phyloP scores from a whole-genome alignment of 805 yeast species.

The Candida namnaoensis region DNA sequence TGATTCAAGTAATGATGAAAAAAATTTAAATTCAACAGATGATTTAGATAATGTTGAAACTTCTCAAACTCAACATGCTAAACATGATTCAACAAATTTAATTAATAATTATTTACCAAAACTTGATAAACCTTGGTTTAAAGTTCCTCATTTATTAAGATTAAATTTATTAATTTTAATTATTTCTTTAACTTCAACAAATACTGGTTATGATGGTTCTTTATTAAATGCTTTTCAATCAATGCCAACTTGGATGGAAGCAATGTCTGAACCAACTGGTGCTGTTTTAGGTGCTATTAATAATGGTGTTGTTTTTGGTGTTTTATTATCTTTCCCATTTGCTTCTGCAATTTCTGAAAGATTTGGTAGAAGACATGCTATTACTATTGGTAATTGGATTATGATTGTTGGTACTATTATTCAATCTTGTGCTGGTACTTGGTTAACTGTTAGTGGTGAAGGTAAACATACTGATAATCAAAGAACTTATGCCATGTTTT shows the following conservation, averaged over 20 bases:
- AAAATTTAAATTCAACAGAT: neutral
- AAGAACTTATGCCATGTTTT: slow-evolving; percentile 6
- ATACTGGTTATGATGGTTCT: slow-evolving; percentile 39
- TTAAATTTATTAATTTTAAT: slow-evolving; percentile 30
- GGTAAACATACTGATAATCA: neutral
- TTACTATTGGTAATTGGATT: slow-evolving; percentile 14
- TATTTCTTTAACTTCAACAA: slow-evolving; percentile 36
- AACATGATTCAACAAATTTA: neutral
- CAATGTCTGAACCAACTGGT: slow-evolving; percentile 30
- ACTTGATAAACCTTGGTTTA: slow-evolving; percentile 22
- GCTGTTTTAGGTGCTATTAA: slow-evolving; percentile 30
- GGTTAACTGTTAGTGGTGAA: slow-evolving; percentile 7
- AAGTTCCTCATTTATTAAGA: slow-evolving; percentile 26
- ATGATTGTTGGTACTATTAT: slow-evolving; percentile 17
- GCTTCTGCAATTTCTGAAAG: slow-evolving; percentile 24
- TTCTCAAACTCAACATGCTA: neutral
- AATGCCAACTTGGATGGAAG: slow-evolving; percentile 29
- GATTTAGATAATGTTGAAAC: neutral
- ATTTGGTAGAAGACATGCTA: slow-evolving; percentile 30
- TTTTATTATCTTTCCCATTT: slow-evolving; percentile 20
- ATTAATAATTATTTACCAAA: slow-evolving; percentile 15
- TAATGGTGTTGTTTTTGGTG: slow-evolving; percentile 36
- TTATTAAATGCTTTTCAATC: slow-evolving; percentile 44
- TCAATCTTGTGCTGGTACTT: slow-evolving; percentile 21
- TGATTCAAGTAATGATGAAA: neutral